Evolutionary conservation across 192 early-diverging fungal genomes (phyloP), one percentile per base, ranked within the genome.

Genomic region (Entomortierella parvispora): DNA sequence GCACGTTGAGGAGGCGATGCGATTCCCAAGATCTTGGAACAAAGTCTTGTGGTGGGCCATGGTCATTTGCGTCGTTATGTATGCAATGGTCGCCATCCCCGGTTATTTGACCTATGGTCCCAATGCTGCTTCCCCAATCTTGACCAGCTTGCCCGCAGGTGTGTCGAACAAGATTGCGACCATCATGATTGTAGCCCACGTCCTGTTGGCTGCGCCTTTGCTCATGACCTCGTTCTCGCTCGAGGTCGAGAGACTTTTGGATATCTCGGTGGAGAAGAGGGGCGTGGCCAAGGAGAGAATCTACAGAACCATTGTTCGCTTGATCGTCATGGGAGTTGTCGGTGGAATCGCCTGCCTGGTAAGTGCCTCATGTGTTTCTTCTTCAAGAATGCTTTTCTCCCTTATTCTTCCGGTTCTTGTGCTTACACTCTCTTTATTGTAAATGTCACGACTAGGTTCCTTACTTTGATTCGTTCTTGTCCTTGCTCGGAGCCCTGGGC

Each of bases 1-100:
- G 46, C 87, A 93, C 55, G 87, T 91, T 4, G 89, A 93, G 66
- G 79, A 82, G 5, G 83, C 86, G 31, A 88, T 93, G 89, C 72
- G 81, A 25, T 69, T 83, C 28, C 91, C 89, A 32, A 54, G 62
- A 12, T 54, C 80, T 2, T 93, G 89, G 82, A 81, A 83, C 18
- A 83, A 71, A 61, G 88, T 90, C 15, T 68, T 87, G 26, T 62
- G 67, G 47, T 71, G 64, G 45, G 84, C 83, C 25, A 84, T 90
- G 68, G 57, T 68, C 29, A 81, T 83, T n/a, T 86, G 90, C 68
- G 82, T 83, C 26, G 26, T 78, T 62, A 84, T 93, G 84, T 93
- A 93, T 49, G 63, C 88, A 26, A 29, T 88, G 46, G 87, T 87
- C 45, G 90, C 88, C 32, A 64, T 86, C 42, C 66, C 87, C 25